Percentiles rank a stretch among this genome's conserved stretches.
phyloP scores from a whole-genome alignment of 2,329 filamentous ascomycete species.

The Ascochyta rabiei region DNA sequence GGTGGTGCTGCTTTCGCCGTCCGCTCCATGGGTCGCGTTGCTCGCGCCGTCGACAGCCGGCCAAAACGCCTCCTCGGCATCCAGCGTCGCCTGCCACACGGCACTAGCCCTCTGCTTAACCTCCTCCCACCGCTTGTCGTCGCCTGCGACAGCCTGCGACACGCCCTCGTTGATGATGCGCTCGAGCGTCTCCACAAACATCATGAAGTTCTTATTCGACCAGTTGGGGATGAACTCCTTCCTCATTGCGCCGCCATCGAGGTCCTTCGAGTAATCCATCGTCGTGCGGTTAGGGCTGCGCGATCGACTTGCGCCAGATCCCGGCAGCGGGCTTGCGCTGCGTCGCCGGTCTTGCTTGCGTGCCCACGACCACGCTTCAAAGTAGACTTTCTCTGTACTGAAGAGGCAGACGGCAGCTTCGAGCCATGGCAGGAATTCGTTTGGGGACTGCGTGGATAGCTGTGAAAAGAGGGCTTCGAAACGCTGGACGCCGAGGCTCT shows the following conservation, averaged over 20 bases:
- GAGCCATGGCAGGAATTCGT: constrained; percentile 39
- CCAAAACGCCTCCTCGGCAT: constrained; percentile 46
- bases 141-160: constrained; percentile 20
- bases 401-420: constrained; percentile 42
- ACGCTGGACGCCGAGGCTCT: constrained; percentile 36
- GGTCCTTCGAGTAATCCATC: constrained; percentile 51
- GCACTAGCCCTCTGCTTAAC: constrained; percentile 30
- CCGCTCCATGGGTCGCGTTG: not conserved
- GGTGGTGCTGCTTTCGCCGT: not conserved
- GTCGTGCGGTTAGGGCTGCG: not conserved
- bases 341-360: constrained; percentile 28
- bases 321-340: constrained; percentile 20
- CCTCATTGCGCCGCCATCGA: constrained; percentile 68
- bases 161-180: constrained; percentile 59
- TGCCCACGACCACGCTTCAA: constrained; percentile 45
- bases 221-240: constrained; percentile 72
- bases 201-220: constrained; percentile 66
- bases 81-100: constrained; percentile 36
- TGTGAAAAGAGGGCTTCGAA: constrained; percentile 37
- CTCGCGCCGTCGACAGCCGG: constrained; percentile 22
- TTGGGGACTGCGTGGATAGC: constrained; percentile 10
- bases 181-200: constrained; percentile 63
- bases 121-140: constrained; percentile 28
- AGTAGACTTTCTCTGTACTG: constrained; percentile 45
- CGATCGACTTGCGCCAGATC: not conserved